Evolutionary conservation across 2,329 filamentous ascomycete genomes (phyloP).

Genomic region (Falciphora oryzae): DNA sequence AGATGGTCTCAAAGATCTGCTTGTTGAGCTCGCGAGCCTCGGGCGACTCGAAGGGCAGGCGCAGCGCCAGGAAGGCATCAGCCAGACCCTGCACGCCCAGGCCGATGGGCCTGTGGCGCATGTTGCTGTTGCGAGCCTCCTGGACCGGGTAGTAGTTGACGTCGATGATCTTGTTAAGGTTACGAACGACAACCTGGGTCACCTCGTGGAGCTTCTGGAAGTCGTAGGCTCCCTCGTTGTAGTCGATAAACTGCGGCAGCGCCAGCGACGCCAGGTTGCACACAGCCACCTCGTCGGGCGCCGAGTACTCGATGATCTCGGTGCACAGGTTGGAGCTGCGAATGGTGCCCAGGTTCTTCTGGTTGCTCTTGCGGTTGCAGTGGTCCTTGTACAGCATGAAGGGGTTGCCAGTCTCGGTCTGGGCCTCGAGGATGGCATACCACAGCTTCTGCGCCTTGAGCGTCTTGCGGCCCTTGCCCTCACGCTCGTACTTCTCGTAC

Average conservation of each 20-base stretch:
- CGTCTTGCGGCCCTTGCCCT: constrained; percentile 82
- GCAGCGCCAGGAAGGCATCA: constrained; percentile 94
- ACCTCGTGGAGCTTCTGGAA: constrained; percentile 97
- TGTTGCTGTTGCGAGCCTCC: constrained; percentile 92
- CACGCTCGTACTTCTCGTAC: constrained; percentile 87
- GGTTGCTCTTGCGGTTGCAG: constrained; percentile 99
- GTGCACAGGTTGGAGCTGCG: constrained; percentile 98
- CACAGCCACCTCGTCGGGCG: constrained; percentile 95
- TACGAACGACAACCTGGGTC: constrained; percentile 83
- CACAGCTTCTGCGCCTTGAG: constrained; percentile 98
- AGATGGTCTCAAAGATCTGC: constrained; percentile 99
- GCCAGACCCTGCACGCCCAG: constrained; percentile 97
- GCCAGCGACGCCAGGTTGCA: constrained; percentile 96
- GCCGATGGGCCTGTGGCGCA: constrained; percentile 92
- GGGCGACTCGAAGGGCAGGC: constrained; percentile 93
- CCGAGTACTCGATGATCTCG: constrained; percentile 95
- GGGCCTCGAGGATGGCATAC: constrained; percentile 96
- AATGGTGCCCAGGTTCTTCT: constrained; percentile 98
- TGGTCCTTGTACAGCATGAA: constrained; percentile 99
- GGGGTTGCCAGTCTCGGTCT: constrained; percentile 97
- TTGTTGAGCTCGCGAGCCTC: constrained; percentile 93
- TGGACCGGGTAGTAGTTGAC: constrained; percentile 97
- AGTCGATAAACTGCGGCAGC: constrained; percentile 85
- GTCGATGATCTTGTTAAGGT: constrained; percentile 97
- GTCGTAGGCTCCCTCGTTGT: constrained; percentile 78